Conservation (phyloP, 306 rosid genomes). For the Senna tora region DNA sequence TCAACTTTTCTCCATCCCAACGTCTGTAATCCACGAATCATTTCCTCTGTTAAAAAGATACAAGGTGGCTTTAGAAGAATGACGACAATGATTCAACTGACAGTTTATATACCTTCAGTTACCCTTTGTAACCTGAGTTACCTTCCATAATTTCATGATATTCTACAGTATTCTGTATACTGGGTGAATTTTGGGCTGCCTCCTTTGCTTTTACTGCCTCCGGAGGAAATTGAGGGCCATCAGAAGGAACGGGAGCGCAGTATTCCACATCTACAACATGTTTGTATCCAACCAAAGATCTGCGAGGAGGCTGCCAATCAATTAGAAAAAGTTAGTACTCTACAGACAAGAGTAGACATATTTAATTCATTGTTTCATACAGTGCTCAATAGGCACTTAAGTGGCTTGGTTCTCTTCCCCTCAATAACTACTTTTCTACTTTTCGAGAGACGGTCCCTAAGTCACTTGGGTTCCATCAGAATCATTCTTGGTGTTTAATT, state of each 20-base stretch:
- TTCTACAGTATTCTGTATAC: conserved; percentile 63
- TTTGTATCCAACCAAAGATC: conserved; percentile 87
- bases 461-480: too few species aligned
- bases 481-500: conserved; percentile 7
- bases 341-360: not conserved
- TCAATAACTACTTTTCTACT: too few species aligned
- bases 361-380: conserved; percentile 7
- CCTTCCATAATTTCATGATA: conserved; percentile 97
- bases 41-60: conserved; percentile 72
- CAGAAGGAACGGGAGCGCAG: conserved; percentile 72
- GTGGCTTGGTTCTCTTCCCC: too few species aligned
- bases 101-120: conserved; percentile 22
- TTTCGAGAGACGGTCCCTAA: too few species aligned
- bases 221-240: conserved; percentile 77
- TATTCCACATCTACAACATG: conserved; percentile 90
- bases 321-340: conserved; percentile 37
- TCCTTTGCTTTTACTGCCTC: conserved; percentile 87
- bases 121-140: conserved; percentile 31
- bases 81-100: not conserved
- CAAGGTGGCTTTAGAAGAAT: conserved; percentile 28
- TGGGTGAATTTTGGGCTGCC: conserved; percentile 83
- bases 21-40: conserved; percentile 79
- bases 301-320: conserved; percentile 70
- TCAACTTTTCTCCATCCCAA: conserved; percentile 93
- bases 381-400: conserved; percentile 6